Conservation (phyloP, 208 protist species). For the Leishmania turanica region DNA sequence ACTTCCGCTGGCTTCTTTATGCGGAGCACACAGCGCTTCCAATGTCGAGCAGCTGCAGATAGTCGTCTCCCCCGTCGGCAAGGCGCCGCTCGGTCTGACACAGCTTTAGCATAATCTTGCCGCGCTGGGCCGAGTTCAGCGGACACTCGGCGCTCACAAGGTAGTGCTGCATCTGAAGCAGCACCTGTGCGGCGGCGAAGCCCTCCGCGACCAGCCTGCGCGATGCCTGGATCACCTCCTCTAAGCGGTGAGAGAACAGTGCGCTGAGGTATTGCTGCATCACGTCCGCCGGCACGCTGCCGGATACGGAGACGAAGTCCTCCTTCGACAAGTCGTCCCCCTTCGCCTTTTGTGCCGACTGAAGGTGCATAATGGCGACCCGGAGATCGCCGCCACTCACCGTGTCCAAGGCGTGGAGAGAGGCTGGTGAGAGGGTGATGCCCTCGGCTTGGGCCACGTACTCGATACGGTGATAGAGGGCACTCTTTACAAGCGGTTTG, state of each 20-base stretch:
- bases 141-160: conserved; percentile 58
- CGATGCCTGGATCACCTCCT: conserved; percentile 59
- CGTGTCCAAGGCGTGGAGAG: conserved; percentile 74
- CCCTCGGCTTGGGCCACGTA: conserved; percentile 90
- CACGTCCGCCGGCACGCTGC: conserved; percentile 69
- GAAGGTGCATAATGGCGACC: conserved; percentile 96
- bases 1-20: conserved; percentile 5
- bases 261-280: conserved; percentile 58
- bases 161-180: conserved; percentile 81
- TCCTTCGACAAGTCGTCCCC: conserved; percentile 74
- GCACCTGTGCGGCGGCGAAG: conserved; percentile 73
- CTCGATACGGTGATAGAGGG: conserved; percentile 87
- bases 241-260: conserved; percentile 60
- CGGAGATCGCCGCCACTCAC: conserved; percentile 97
- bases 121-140: conserved; percentile 65
- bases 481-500: conserved; percentile 89
- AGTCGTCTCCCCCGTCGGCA: conserved; percentile 82
- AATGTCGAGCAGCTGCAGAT: conserved; percentile 87
- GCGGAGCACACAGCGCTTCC: conserved; percentile 48
- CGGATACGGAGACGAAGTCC: conserved; percentile 88
- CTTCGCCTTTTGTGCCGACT: conserved; percentile 89
- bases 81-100: conserved; percentile 82
- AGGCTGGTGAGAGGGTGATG: conserved; percentile 68
- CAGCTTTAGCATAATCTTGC: conserved; percentile 67
- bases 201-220: conserved; percentile 63